phyloP scores from a whole-genome alignment of 176 grass and related monocot species.

The Guadua angustifolia region DNA sequence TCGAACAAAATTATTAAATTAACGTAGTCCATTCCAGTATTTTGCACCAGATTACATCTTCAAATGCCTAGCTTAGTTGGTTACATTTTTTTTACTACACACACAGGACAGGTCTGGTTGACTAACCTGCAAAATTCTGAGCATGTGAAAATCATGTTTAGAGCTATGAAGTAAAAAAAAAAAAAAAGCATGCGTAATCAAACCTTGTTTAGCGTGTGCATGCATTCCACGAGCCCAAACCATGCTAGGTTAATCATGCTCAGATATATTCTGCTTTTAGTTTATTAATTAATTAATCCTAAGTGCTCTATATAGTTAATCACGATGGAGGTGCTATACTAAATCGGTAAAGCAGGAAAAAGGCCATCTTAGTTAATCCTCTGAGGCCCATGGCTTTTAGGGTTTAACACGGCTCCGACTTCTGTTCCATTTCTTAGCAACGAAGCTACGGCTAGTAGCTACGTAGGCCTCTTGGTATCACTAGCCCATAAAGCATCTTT shows the following conservation, averaged over 20 bases:
- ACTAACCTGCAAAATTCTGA: conserved; percentile 3
- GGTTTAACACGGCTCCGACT: conserved; percentile 6
- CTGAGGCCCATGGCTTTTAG: conserved; percentile 8
- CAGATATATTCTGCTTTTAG: conserved; percentile 7
- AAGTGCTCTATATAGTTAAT: background rate
- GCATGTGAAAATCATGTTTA: conserved; percentile 24
- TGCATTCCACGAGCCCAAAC: conserved; percentile 38
- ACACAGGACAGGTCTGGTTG: background rate
- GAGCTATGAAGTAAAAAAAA: background rate
- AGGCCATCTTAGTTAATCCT: conserved; percentile 11
- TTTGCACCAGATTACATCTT: background rate
- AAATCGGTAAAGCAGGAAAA: background rate
- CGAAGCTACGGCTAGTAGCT: conserved; percentile 40
- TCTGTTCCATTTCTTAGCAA: conserved; percentile 44
- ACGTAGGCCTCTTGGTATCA: background rate
- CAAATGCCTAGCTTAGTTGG: background rate
- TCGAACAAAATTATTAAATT: background rate
- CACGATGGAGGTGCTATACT: background rate
- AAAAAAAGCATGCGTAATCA: background rate
- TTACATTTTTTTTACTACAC: background rate
- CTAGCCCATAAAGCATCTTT: conserved; percentile 16
- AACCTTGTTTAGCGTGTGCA: conserved; percentile 20
- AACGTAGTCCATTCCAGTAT: background rate
- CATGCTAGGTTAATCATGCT: background rate
- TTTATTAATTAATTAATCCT: conserved; percentile 7